These are phyloP conservation scores for Lippia alba DNA, from an alignment of 305 asterid species.

Conservation along the genomic window DNA sequence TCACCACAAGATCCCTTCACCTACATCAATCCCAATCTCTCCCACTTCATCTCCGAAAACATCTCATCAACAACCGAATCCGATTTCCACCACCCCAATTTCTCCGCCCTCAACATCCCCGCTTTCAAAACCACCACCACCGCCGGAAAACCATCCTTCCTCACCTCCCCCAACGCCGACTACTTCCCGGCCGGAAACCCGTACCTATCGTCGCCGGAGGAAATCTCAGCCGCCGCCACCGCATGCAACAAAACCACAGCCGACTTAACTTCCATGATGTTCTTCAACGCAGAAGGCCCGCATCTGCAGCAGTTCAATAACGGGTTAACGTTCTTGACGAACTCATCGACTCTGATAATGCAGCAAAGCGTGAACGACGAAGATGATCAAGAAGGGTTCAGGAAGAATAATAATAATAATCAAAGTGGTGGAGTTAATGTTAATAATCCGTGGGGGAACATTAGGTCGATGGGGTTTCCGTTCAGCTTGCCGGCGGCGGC, in stretches of 20 bases:
- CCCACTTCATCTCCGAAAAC: slow-evolving; percentile 49
- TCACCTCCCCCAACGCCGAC: slow-evolving; percentile 33
- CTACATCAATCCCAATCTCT: slow-evolving; percentile 37
- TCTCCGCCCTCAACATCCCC: slow-evolving; percentile 43
- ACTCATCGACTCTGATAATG: slow-evolving; percentile 43
- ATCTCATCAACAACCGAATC: slow-evolving; percentile 36
- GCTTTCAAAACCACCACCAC: slow-evolving; percentile 33
- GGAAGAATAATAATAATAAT: slow-evolving; percentile 36
- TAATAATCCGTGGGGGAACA: slow-evolving; percentile 48
- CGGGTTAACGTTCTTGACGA: slow-evolving; percentile 36
- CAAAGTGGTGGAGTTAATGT: slow-evolving; percentile 11
- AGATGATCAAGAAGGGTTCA: slow-evolving; percentile 39
- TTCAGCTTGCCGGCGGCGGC: slow-evolving; percentile 55
- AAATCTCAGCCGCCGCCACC: slow-evolving; percentile 36
- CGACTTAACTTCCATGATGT: slow-evolving; percentile 47
- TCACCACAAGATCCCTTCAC: slow-evolving; percentile 51
- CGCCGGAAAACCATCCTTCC: slow-evolving; percentile 32
- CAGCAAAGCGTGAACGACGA: slow-evolving; percentile 42
- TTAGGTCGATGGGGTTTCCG: slow-evolving; percentile 64
- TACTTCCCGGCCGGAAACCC: slow-evolving; percentile 46
- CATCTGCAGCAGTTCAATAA: slow-evolving; percentile 48
- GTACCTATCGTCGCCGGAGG: slow-evolving; percentile 47
- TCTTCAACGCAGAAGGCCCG: slow-evolving; percentile 44
- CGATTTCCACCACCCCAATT: slow-evolving; percentile 37
- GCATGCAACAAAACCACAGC: slow-evolving; percentile 34